Conservation (phyloP, 305 asterid genomes). For the Rubia occidens region DNA sequence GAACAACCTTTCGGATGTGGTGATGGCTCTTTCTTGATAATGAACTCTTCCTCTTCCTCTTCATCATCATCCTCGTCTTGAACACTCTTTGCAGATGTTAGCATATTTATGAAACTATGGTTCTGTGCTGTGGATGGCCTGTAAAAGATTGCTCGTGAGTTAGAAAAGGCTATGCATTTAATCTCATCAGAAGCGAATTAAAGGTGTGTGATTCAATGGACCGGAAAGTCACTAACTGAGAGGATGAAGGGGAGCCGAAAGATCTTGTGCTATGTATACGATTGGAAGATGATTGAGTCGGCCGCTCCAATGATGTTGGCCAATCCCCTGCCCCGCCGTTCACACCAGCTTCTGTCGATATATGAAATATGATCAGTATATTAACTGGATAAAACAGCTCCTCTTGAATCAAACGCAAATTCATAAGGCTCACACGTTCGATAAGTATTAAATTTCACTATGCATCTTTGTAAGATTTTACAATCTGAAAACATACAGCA, state of each 20-base stretch:
- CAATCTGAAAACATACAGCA: neutral
- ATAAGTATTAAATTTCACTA: neutral
- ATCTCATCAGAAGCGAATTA: neutral
- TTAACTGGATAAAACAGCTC: conserved; percentile 8
- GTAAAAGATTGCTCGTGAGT: conserved; percentile 18
- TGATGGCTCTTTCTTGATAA: conserved; percentile 59
- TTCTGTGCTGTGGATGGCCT: conserved; percentile 65
- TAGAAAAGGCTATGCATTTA: conserved; percentile 9
- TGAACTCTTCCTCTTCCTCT: conserved; percentile 61
- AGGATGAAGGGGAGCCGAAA: conserved; percentile 60
- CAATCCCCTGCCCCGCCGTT: conserved; percentile 60
- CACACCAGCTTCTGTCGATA: conserved; percentile 47
- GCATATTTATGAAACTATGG: conserved; percentile 68
- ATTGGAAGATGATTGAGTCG: conserved; percentile 53
- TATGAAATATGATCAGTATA: neutral
- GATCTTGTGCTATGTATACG: conserved; percentile 37
- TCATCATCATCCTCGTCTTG: conserved; percentile 75
- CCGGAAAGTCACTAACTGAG: conserved; percentile 51
- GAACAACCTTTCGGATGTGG: conserved; percentile 52
- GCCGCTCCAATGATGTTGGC: conserved; percentile 50
- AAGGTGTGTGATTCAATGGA: conserved; percentile 15
- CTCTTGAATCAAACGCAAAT: neutral
- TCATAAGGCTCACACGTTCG: too few relatives aligned
- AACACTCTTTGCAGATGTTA: conserved; percentile 53
- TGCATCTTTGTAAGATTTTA: neutral